Base-by-base conservation (phyloP, 169 alveolate genomes). In the Condylostoma magnum region DNA sequence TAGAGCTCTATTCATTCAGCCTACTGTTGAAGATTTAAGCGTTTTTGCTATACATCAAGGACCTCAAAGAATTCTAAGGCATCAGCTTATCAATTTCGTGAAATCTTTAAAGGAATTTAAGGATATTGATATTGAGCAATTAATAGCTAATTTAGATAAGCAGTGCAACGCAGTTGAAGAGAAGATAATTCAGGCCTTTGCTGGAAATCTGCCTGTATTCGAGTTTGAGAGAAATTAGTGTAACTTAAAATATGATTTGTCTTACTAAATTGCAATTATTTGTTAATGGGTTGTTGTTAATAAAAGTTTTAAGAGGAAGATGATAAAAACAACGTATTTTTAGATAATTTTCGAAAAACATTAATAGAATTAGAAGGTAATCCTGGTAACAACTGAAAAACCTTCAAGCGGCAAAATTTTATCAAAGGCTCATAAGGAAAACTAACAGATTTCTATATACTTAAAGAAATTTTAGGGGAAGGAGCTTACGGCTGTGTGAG, bases 41-140 rank as follows among this genome's bases (percentile, higher is more conserved):
- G 63, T 81, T 0, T 54, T 27, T 20, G 85, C 76, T 34, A 15
- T 71, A 15, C 89, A 81, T 44, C 73, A 76, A 33, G 76, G 76
- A 20, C 83, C 82, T 15, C 67, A 57, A 6, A 50, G 82, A 25
- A 33, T 28, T 6, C 44, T 77, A 31, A 70, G 89, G 41, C 70
- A 72, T 28, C 86, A 82, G 55, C 52, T 82, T n/a, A 47, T 55
- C 28, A 30, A 34, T 3, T 58, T 78, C 67, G 77, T 77, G 55
- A 82, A 77, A 55, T 34, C 38, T 6, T 25, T 67, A n/a, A 81
- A 81, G 38, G 76, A 37, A 8, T 52, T 65, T 27, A 83, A 82
- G 6, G 77, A 38, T 22, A 20, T 82, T 12, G 89, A 77, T 36
- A 36, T 51, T 3, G 89, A 76, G 22, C 80, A 66, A 12, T 36